phyloP scores from a whole-genome alignment of 129 eudicot genomes.

The sunflower (Helianthus annuus) region HanXRQr2.0-SUNRISE NC_035435.2:146906556-146907055 shows the following conservation, averaged over 20 bases:
- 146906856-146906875: conserved; percentile 69
- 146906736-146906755: background rate
- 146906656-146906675: conserved; percentile 41
- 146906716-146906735: conserved; percentile 79
- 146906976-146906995: conserved; percentile 55
- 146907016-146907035: background rate
- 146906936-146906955: conserved; percentile 59
- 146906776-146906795: conserved; percentile 4
- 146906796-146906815: conserved; percentile 21
- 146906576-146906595: conserved; percentile 68
- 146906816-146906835: conserved; percentile 50
- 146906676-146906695: conserved; percentile 49
- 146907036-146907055: conserved; percentile 75
- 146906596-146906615: conserved; percentile 63
- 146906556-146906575: conserved; percentile 39
- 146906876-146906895: conserved; percentile 91
- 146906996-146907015: conserved; percentile 1
- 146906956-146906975: conserved; percentile 57
- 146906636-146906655: conserved; percentile 79
- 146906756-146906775: background rate
- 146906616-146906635: conserved; percentile 78
- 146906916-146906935: conserved; percentile 65
- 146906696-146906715: conserved; percentile 45
- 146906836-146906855: conserved; percentile 75
- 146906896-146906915: conserved; percentile 88